Base-by-base conservation (phyloP, 345 rosid genomes). In the Gynandropsis gynandra region DNA sequence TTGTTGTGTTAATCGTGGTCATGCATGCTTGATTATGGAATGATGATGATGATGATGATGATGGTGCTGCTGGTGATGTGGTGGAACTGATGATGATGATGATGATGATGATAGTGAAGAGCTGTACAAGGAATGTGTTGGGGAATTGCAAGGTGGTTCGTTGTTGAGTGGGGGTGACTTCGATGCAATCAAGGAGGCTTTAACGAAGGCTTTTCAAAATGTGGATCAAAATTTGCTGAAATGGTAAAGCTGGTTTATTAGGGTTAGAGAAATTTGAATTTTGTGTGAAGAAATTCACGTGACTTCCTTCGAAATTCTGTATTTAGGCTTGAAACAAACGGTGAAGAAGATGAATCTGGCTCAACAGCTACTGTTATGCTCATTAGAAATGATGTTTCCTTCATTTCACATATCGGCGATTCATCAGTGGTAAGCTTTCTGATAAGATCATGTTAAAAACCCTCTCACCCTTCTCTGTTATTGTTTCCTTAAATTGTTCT, bases 351-450 rank as follows among this genome's bases (percentile, higher is more conserved):
- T 5, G 95, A 81, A 68, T 90, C 98, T 4, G 98, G 98, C 39
- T 79, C 98, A 16, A 90, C 96, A 4, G 96, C 90, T 42, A 90
- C 98, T 15, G 87, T 67, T 16, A 49, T 87, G 70, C 62, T 90
- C 40, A 56, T 83, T 4, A 79, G 80, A 62, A 73, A 72, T 34
- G 81, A 78, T 32, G 16, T 38, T 48, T 68, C 89, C 24, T 68
- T 72, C 63, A 58, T 87, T 69, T 79, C 96, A 32, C 98, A 90
- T 73, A 73, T 90, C 37, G 96, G 96, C 24, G 98, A 90, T 71
- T 86, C 92, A 0, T 66, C 74, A 24, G 87, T 82, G 80, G 98
- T 90, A 74, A 16, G 74, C 16, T 43, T 48, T 58, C 36, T 47
- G 19, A 1, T 49, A 3, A 8, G 41, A 37, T 37, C 41, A 37